A percentile compares a stretch with the other conserved stretches of the same genome.
These are phyloP conservation scores for Limtongozyma cylindracea DNA, from an alignment of 805 yeast species.

Conservation along the genomic window DNA sequence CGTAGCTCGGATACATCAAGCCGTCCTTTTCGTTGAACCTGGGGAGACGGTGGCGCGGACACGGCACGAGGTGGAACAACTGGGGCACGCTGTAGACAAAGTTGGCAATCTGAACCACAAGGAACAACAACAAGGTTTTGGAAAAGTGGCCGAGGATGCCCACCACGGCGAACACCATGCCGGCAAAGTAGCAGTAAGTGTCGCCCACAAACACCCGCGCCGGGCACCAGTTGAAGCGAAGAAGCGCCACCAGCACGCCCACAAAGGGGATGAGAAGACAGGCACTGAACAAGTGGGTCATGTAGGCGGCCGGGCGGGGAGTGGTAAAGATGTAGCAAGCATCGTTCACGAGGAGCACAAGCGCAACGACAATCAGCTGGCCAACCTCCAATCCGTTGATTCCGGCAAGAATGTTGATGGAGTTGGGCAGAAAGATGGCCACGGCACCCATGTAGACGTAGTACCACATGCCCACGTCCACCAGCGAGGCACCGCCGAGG, in stretches of 20 bases:
- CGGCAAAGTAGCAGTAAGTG: constrained; percentile 92
- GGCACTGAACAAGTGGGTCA: constrained; percentile 63
- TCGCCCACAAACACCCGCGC: constrained; percentile 92
- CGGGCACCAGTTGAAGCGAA: constrained; percentile 73
- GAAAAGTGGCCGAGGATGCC: constrained; percentile 94
- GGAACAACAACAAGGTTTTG: constrained; percentile 66
- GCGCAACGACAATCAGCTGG: constrained; percentile 60
- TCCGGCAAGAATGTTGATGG: constrained; percentile 90
- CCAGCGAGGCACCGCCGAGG: constrained; percentile 6
- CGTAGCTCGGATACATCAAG: constrained; percentile 32
- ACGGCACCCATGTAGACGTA: constrained; percentile 79
- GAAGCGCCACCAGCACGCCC: constrained; percentile 59
- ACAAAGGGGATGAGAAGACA: constrained; percentile 65
- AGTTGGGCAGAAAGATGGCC: constrained; percentile 86
- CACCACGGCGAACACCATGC: constrained; percentile 95
- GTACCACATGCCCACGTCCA: constrained; percentile 33
- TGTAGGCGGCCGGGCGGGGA: constrained; percentile 28
- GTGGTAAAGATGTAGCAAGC: constrained; percentile 27
- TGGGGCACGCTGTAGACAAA: constrained; percentile 87
- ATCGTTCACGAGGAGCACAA: constrained; percentile 56
- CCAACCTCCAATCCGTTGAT: constrained; percentile 94
- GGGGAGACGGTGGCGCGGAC: constrained; percentile 92
- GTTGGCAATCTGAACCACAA: constrained; percentile 79
- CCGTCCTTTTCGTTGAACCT: constrained; percentile 6
- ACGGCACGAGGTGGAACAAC: constrained; percentile 61